Percentiles rank a stretch among this genome's conserved stretches.
Conservation (phyloP, 345 rosid species). For the Passiflora organensis region DNA sequence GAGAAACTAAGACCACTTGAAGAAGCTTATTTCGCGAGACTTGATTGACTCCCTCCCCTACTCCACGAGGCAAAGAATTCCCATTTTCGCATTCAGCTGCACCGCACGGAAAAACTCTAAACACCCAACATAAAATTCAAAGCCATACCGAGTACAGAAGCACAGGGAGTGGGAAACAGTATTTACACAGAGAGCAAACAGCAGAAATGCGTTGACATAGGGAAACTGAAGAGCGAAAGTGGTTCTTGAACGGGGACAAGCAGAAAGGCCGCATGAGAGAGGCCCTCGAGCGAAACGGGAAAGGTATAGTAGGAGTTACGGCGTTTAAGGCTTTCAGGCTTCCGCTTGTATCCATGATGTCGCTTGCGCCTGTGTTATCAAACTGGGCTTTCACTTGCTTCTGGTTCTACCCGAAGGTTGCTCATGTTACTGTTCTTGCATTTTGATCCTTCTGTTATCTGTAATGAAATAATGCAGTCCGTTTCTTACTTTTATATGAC, state of each 20-base stretch:
- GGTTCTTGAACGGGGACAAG: constrained; percentile 27
- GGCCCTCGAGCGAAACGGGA: constrained; percentile 24
- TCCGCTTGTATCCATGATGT: constrained; percentile 13
- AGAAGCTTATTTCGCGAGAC: constrained; percentile 49
- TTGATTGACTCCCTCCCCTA: constrained; percentile 35
- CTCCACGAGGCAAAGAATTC: constrained; percentile 38
- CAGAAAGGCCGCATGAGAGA: constrained; percentile 26
- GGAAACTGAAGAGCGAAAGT: constrained; percentile 15
- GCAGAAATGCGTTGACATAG: constrained; percentile 25
- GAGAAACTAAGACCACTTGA: constrained; percentile 91
- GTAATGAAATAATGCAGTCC: not conserved
- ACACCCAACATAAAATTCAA: not conserved
- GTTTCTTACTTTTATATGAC: not conserved
- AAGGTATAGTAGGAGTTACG: constrained; percentile 24
- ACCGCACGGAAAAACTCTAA: not conserved
- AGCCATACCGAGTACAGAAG: too few relatives aligned
- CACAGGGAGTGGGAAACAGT: not conserved
- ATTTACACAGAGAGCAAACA: constrained; percentile 33
- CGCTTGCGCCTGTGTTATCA: not conserved
- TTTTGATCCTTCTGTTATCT: not conserved
- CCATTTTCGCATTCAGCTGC: constrained; percentile 41
- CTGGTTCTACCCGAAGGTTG: not conserved
- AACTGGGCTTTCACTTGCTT: not conserved
- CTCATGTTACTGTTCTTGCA: not conserved
- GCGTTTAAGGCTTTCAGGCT: constrained; percentile 35